Percentiles rank a stretch among this genome's conserved stretches.
Conservation (phyloP, 805 yeast genomes). For the Starmerella floris region DNA sequence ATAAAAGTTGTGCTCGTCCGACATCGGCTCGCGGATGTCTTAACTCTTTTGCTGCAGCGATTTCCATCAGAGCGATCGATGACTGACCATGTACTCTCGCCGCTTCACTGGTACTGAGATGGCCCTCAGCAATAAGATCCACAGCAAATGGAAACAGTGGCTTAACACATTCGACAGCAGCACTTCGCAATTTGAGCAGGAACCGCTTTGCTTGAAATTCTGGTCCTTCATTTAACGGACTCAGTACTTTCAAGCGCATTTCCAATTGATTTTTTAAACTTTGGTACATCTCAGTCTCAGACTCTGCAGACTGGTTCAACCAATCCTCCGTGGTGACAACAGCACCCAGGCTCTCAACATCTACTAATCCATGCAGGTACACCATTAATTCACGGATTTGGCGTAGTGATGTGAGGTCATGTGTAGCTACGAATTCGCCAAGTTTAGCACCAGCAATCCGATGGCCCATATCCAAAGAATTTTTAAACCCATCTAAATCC, state of each 20-base stretch:
- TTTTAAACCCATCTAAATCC: constrained; percentile 28
- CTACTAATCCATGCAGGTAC: constrained; percentile 48
- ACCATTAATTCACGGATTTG: constrained; percentile 34
- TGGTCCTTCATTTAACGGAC: constrained; percentile 31
- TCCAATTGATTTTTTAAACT: constrained; percentile 4
- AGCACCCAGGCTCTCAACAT: constrained; percentile 35
- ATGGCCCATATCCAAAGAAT: constrained; percentile 40
- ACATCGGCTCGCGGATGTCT: constrained; percentile 8
- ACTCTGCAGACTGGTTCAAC: neutral
- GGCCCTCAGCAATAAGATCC: constrained; percentile 34
- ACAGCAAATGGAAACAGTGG: constrained; percentile 11
- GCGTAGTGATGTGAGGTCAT: constrained; percentile 36
- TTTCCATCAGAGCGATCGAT: constrained; percentile 34
- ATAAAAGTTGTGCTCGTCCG: constrained; percentile 40
- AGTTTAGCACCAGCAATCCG: constrained; percentile 48
- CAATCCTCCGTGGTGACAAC: constrained; percentile 5
- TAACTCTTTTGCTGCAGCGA: constrained; percentile 16
- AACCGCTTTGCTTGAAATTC: constrained; percentile 50
- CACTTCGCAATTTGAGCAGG: constrained; percentile 45
- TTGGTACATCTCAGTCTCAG: neutral
- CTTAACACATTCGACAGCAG: constrained; percentile 26
- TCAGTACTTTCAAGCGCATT: constrained; percentile 11
- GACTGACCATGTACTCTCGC: constrained; percentile 42
- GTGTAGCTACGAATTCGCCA: constrained; percentile 29
- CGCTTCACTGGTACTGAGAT: constrained; percentile 32